A percentile compares a stretch with the other conserved stretches of the same genome.
phyloP scores from a whole-genome alignment of 1,284 basidiomycete genomes.

The Cryptococcus sp. region DNA sequence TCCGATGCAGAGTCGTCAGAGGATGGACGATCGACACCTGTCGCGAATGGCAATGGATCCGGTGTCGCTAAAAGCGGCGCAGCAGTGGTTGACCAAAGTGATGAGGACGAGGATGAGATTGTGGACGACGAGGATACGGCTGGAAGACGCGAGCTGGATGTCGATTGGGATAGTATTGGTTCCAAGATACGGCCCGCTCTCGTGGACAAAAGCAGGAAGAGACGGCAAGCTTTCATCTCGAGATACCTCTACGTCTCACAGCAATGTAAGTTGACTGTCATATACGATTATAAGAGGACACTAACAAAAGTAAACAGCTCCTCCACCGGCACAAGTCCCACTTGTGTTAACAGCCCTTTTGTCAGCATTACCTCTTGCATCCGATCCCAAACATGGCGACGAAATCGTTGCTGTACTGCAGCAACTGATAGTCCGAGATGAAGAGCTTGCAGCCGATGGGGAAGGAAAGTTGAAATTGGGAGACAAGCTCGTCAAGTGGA shows the following conservation, averaged over 20 bases:
- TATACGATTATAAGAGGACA: background rate
- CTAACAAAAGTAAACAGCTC: slow-evolving; percentile 22
- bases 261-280: slow-evolving; percentile 30
- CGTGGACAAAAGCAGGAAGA: slow-evolving; percentile 38
- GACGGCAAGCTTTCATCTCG: slow-evolving; percentile 38
- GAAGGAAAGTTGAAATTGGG: slow-evolving; percentile 39
- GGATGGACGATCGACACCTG: background rate
- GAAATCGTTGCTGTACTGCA: slow-evolving; percentile 34
- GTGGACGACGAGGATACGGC: slow-evolving; percentile 21
- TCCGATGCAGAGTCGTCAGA: slow-evolving; percentile 24
- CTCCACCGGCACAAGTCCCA: slow-evolving; percentile 29
- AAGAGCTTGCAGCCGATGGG: slow-evolving; percentile 24
- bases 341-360: slow-evolving; percentile 29
- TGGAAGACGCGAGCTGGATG: slow-evolving; percentile 24
- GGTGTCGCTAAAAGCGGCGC: background rate
- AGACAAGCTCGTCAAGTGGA: slow-evolving; percentile 51
- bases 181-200: slow-evolving; percentile 34
- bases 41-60: background rate
- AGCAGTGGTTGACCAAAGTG: slow-evolving; percentile 13
- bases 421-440: slow-evolving; percentile 41
- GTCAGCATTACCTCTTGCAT: slow-evolving; percentile 25
- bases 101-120: slow-evolving; percentile 31
- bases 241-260: slow-evolving; percentile 42
- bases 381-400: slow-evolving; percentile 34
- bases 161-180: slow-evolving; percentile 42